These are phyloP conservation scores for Candida ascalaphidarum DNA, from an alignment of 805 yeast species.

Conservation along the genomic window DNA sequence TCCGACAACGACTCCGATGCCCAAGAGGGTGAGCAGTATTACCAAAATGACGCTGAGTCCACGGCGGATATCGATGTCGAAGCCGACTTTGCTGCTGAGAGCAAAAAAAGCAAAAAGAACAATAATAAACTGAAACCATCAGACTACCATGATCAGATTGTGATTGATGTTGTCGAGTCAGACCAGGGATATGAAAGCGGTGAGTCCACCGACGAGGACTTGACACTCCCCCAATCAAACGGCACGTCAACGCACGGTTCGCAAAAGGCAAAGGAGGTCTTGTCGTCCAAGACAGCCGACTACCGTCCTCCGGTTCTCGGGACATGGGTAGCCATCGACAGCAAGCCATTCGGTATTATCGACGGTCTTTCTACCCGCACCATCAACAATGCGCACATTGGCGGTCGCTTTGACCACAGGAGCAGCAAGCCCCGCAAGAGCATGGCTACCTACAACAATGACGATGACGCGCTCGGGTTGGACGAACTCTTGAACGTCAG, in stretches of 20 bases:
- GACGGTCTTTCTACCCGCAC: conserved; percentile 91
- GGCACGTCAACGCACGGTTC: conserved; percentile 48
- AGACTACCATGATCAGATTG: too few relatives aligned
- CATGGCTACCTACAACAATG: conserved; percentile 6
- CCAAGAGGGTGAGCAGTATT: conserved; percentile 12
- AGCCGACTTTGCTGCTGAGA: conserved; percentile 10
- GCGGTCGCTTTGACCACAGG: too few relatives aligned
- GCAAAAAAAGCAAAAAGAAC: background rate
- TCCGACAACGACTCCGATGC: conserved; percentile 26
- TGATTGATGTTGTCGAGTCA: too few relatives aligned
- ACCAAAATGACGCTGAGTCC: conserved; percentile 11
- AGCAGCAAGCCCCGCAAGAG: too few relatives aligned
- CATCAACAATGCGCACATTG: conserved; percentile 25
- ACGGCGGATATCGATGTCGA: conserved; percentile 15
- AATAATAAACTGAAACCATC: background rate
- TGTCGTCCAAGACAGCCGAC: conserved; percentile 79
- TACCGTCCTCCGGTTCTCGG: conserved; percentile 89
- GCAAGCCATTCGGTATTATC: conserved; percentile 85
- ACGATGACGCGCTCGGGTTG: conserved; percentile 38
- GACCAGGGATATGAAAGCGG: conserved; percentile 46
- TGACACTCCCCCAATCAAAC: conserved; percentile 64
- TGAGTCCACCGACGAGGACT: conserved; percentile 92
- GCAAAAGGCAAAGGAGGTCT: conserved; percentile 84
- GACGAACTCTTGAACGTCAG: conserved; percentile 86
- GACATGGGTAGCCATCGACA: conserved; percentile 75